A percentile compares a stretch with the other conserved stretches of the same genome.
These are phyloP conservation scores for Cladosporium austrohemisphaericum DNA, from an alignment of 2,329 filamentous ascomycete genomes.

Conservation along the genomic window DNA sequence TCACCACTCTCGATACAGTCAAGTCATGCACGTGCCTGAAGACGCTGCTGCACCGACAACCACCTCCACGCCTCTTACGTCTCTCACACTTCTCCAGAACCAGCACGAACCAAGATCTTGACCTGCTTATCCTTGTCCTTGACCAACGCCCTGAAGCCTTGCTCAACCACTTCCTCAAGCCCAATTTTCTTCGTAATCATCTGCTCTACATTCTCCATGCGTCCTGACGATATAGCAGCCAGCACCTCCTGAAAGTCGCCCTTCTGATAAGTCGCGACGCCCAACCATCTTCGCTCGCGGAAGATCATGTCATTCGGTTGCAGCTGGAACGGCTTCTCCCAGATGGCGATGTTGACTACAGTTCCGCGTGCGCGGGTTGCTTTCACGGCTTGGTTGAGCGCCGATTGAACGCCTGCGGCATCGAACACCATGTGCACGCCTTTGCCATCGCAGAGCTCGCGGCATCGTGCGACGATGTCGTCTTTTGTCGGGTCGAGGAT, in stretches of 20 bases:
- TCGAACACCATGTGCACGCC: constrained; percentile 53
- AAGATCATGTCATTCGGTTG: constrained; percentile 51
- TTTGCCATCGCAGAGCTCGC: constrained; percentile 41
- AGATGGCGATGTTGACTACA: constrained; percentile 54
- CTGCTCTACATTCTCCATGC: constrained; percentile 37
- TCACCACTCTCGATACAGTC: too few relatives aligned
- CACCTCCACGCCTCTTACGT: background rate
- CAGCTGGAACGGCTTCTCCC: constrained; percentile 51
- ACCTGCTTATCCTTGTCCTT: constrained; percentile 49
- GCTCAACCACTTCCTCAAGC: constrained; percentile 45
- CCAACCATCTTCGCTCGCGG: constrained; percentile 51
- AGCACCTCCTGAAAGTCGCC: constrained; percentile 50
- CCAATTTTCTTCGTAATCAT: constrained; percentile 51
- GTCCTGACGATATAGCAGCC: constrained; percentile 45
- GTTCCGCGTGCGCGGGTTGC: constrained; percentile 49
- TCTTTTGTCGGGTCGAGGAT: constrained; percentile 50
- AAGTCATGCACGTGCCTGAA: background rate
- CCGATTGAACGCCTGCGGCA: constrained; percentile 51
- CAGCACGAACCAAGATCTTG: constrained; percentile 42
- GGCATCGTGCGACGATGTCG: constrained; percentile 44
- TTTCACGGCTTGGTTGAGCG: constrained; percentile 47
- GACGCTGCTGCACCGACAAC: background rate
- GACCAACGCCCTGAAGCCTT: constrained; percentile 46
- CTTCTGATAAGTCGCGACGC: constrained; percentile 50
- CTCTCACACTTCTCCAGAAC: constrained; percentile 24